These are phyloP conservation scores for Schizosaccharomyces octosporus DNA, from an alignment of 805 yeast genomes.

Conservation along the genomic window DNA sequence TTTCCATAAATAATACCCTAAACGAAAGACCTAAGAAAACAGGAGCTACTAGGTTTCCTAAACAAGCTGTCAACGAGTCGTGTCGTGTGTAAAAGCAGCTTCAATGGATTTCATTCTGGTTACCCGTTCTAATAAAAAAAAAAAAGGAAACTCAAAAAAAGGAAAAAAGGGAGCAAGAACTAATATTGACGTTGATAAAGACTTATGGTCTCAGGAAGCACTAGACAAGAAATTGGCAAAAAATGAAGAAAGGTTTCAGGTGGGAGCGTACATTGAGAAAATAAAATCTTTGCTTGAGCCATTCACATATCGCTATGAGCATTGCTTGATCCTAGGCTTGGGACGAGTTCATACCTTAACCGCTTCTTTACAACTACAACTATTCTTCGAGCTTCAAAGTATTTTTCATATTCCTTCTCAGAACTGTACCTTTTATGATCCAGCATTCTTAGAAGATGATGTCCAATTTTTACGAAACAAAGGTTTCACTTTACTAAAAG, in stretches of 20 bases:
- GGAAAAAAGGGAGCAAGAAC: not conserved
- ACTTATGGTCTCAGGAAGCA: not conserved
- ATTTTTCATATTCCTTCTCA: not conserved
- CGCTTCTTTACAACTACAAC: not conserved
- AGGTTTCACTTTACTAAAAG: not conserved
- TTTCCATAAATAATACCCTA: too few relatives aligned
- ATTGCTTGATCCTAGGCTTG: not conserved
- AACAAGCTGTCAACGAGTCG: too few relatives aligned
- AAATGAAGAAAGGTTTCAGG: not conserved
- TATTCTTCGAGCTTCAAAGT: not conserved
- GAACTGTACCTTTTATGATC: not conserved
- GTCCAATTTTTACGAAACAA: not conserved
- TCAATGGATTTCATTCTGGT: not conserved
- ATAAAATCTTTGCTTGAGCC: not conserved
- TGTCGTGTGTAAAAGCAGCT: too few relatives aligned
- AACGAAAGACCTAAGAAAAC: too few relatives aligned
- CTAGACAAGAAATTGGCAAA: not conserved
- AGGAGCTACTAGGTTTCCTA: too few relatives aligned
- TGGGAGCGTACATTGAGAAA: not conserved
- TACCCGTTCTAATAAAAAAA: not conserved
- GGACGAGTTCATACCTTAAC: not conserved
- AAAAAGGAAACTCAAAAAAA: not conserved
- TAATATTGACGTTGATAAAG: not conserved
- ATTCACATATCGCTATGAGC: not conserved
- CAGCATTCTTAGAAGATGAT: not conserved